Evolutionary conservation across 2,329 filamentous ascomycete genomes (phyloP), one percentile per base, ranked within the genome.

Genomic region (Magnaporthales sp.): DNA sequence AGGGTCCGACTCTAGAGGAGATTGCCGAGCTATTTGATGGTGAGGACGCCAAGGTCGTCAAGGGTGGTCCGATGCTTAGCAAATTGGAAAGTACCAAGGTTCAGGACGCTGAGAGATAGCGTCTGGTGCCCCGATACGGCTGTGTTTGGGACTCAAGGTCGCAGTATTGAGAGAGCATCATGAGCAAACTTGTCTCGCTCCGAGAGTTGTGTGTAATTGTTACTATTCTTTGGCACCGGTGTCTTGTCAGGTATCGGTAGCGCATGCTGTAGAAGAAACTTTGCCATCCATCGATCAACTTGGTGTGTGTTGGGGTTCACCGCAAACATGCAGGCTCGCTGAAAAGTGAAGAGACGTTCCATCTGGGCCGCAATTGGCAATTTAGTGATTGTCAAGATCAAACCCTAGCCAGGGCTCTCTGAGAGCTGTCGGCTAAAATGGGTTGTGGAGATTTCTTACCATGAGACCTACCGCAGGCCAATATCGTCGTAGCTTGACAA

Each of bases 41-140:
- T 30, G 80, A 83, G 24, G 74, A 78, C 26, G 54, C 62, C 19
- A 64, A 64, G 13, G 38, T 64, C 30, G 62, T 30, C 60, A 62
- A n/a, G 27, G 27, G 5, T 11, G 60, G 60, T 0, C 1, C 19
- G 11, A 22, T 2, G 19, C 60, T 6, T 10, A 30, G 24, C 19
- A 62, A 22, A n/a, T 15, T 22, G 60, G 29, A 31, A 27, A 11
- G 15, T 2, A 27, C 60, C 60, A 30, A 62, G 27, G 27, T 31
- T 6, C 26, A 62, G 6, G 26, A 32, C 60, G 10, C 10, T 13
- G 60, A 62, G 10, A 27, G 11, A 29, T 30, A 22, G 22, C 4
- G 4, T 31, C 9, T 9, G 4, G 5, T 31, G 30, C 30, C 30
- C 9, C 30, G 9, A 5, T 9, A n/a, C n/a, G n/a, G n/a, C n/a